A percentile compares a stretch with the other conserved stretches of the same genome.
These are phyloP conservation scores for Thermomucor indicae-seudaticae DNA, from an alignment of 371 early-diverging fungal species.

Conservation along the genomic window DNA sequence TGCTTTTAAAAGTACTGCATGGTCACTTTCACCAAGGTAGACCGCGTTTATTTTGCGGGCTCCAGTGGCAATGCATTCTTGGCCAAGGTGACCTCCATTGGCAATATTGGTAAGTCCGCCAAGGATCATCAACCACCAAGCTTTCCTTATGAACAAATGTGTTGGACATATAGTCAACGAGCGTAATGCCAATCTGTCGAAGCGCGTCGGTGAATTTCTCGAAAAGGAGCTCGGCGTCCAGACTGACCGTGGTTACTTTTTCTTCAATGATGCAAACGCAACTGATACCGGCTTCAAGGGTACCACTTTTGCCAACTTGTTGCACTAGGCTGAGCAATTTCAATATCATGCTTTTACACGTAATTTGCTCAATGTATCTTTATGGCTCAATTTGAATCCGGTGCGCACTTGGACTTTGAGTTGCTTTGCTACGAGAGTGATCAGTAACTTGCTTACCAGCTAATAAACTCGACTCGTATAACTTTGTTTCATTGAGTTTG, in stretches of 20 bases:
- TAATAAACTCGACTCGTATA: no score
- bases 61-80: conserved; percentile 29
- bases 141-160: not conserved
- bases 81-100: conserved; percentile 39
- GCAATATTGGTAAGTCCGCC: conserved; percentile 37
- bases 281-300: conserved; percentile 31
- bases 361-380: no score
- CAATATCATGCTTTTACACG: no score
- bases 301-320: conserved; percentile 30
- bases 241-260: conserved; percentile 32
- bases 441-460: no score
- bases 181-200: conserved; percentile 28
- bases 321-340: no score
- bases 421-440: no score
- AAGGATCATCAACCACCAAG: no score
- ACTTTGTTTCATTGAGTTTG: no score
- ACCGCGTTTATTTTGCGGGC: conserved; percentile 29
- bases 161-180: conserved; percentile 21
- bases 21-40: conserved; percentile 37
- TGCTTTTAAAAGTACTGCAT: conserved; percentile 27
- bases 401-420: no score
- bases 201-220: conserved; percentile 17
- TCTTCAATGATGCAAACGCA: conserved; percentile 30
- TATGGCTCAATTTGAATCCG: no score
- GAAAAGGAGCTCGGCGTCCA: conserved; percentile 27